Percentiles rank a stretch among this genome's conserved stretches.
Evolutionary conservation across 2,329 filamentous ascomycete species (phyloP).

Genomic region (Alternaria brassicae): DNA sequence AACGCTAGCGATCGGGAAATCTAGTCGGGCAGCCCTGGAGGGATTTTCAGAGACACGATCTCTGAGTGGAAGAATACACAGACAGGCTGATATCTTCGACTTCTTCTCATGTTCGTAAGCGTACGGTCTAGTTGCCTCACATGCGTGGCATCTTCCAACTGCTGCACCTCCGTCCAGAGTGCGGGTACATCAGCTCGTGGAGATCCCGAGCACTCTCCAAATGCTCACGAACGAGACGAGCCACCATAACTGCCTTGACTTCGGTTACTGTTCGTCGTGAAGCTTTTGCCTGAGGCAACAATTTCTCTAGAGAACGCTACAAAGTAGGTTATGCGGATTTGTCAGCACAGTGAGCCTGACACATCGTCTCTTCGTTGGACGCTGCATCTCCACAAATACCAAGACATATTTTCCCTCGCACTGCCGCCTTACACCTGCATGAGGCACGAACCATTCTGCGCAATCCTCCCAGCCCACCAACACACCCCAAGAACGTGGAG

Average conservation of each 20-base stretch:
- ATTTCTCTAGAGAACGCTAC: background rate
- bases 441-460: background rate
- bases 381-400: slow-evolving; percentile 4
- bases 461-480: background rate
- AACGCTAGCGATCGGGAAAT: background rate
- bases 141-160: background rate
- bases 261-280: no score
- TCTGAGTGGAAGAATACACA: background rate
- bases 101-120: background rate
- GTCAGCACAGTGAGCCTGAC: slow-evolving; percentile 12
- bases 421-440: slow-evolving; percentile 6
- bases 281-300: background rate
- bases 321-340: background rate
- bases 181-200: background rate
- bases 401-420: slow-evolving; percentile 3
- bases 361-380: slow-evolving; percentile 7
- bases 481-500: background rate
- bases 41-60: background rate
- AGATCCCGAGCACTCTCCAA: background rate
- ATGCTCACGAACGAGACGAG: background rate
- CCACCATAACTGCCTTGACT: background rate
- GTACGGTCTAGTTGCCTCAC: background rate
- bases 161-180: background rate
- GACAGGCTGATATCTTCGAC: no score
- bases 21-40: background rate